These are phyloP conservation scores for Cryptococcus sp. DNA, from an alignment of 1,284 basidiomycete species.

Conservation along the genomic window DNA sequence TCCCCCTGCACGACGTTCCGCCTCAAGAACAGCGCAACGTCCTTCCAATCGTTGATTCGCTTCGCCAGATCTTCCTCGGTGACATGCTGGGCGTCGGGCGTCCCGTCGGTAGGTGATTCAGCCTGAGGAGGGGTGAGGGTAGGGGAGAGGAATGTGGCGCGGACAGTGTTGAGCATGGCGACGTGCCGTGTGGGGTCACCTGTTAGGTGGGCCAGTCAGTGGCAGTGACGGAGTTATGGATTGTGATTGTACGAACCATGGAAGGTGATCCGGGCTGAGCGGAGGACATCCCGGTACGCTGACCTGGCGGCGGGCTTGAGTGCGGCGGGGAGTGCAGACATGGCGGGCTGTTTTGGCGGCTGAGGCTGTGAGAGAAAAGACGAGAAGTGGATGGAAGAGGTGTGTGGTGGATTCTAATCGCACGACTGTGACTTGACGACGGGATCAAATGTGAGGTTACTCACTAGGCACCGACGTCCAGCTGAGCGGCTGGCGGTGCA, in stretches of 20 bases:
- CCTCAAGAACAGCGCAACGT: constrained; percentile 44
- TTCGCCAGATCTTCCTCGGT: constrained; percentile 33
- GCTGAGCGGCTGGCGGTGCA: too few species aligned
- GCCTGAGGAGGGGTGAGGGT: constrained; percentile 32
- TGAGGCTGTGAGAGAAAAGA: background rate
- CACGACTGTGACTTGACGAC: too few species aligned
- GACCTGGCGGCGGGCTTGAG: constrained; percentile 38
- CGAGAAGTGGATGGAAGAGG: background rate
- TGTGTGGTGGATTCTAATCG: too few species aligned
- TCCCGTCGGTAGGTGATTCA: constrained; percentile 12
- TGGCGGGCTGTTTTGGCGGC: constrained; percentile 1
- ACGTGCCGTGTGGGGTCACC: constrained; percentile 38
- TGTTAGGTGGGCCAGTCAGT: constrained; percentile 2
- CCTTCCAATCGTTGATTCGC: constrained; percentile 46
- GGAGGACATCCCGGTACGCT: constrained; percentile 43
- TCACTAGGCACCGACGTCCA: too few species aligned
- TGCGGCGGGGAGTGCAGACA: constrained; percentile 32
- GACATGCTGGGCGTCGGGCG: constrained; percentile 3
- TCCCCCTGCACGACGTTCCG: constrained; percentile 49
- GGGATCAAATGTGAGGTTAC: too few species aligned
- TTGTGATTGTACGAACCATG: constrained; percentile 24
- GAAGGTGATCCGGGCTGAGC: constrained; percentile 46
- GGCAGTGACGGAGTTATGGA: background rate
- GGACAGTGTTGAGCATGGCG: constrained; percentile 31
- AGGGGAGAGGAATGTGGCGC: constrained; percentile 41